Evolutionary conservation across 495 filamentous ascomycete genomes (phyloP), one percentile per base, ranked within the genome.

Genomic region (Alectoria sarmentosa): DNA sequence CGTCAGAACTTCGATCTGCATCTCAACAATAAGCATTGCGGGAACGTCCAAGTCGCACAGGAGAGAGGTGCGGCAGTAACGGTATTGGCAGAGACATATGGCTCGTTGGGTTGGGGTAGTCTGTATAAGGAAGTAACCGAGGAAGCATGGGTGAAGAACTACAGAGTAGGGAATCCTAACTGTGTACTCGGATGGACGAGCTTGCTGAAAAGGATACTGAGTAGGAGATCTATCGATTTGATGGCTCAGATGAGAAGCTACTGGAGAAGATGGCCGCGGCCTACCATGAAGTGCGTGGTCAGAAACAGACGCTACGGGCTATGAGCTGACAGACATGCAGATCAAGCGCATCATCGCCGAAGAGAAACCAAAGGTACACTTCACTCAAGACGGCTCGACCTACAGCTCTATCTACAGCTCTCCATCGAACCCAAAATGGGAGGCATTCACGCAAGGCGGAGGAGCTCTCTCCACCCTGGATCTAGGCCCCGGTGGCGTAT

Each of bases 21-120:
- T 13, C 0, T 4, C 15, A n/a, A 34, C 7, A 0, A 9, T 1
- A 0, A 34, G 0, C 4, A 37, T 10, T 37, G 10, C 36, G 5
- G 36, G 5, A 37, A 37, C 5, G 36, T 32, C 30, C 17, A 19
- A 19, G 7, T 1, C 1, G 49, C 28, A 5, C 1, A 19, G 8
- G 4, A 5, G 28, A 32, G 52, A n/a, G 52, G 34, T 28, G 52
- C 52, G 52, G 52, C 52, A 9, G 52, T 55, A 15, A 7, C 17
- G 9, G 4, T 17, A 15, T 19, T 55, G 5, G 52, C 52, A 34
- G 52, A 55, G 52, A 55, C 21, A 30, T 55, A 55, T 21, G 52
- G 52, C 1, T n/a, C 52, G 15, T 55, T 55, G 52, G 52, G 52
- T 32, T 55, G 52, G 52, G 52, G 52, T 32, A 34, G 26, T 34